These are phyloP conservation scores for Byssoonygena ceratinophila DNA, from an alignment of 2,329 filamentous ascomycete genomes.

Conservation along the genomic window DNA sequence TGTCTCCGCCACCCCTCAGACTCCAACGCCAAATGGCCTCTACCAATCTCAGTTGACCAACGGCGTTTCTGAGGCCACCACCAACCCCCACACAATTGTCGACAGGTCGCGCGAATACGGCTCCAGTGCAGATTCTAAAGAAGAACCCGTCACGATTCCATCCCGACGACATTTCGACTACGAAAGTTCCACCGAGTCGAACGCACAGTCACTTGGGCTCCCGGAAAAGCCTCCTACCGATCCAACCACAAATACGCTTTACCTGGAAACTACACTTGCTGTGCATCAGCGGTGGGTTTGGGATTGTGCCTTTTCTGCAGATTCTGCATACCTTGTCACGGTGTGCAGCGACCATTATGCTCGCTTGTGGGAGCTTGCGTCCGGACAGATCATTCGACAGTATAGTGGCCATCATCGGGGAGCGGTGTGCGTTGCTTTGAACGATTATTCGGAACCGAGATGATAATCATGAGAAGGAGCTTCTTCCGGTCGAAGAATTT, in stretches of 20 bases:
- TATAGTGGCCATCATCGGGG: conserved; percentile 92
- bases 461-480: conserved; percentile 16
- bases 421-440: conserved; percentile 83
- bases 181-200: conserved; percentile 11
- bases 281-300: conserved; percentile 95
- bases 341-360: conserved; percentile 92
- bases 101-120: neutral
- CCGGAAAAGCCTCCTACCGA: conserved; percentile 35
- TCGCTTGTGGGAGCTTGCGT: conserved; percentile 75
- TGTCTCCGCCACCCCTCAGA: neutral
- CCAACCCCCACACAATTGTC: neutral
- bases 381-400: conserved; percentile 81
- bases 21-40: neutral
- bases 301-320: conserved; percentile 92
- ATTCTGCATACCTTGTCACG: conserved; percentile 85
- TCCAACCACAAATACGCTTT: conserved; percentile 47
- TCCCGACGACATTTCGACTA: neutral
- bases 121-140: neutral
- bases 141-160: neutral
- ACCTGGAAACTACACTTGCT: conserved; percentile 74
- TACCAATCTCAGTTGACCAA: conserved; percentile 1
- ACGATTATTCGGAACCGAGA: conserved; percentile 57
- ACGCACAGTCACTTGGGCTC: conserved; percentile 26
- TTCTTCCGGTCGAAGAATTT: neutral
- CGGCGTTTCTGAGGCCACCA: neutral